A percentile compares a stretch with the other conserved stretches of the same genome.
These are phyloP conservation scores for Larix kaempferi DNA, from an alignment of 75 land plant genomes.

Conservation along the genomic window DNA sequence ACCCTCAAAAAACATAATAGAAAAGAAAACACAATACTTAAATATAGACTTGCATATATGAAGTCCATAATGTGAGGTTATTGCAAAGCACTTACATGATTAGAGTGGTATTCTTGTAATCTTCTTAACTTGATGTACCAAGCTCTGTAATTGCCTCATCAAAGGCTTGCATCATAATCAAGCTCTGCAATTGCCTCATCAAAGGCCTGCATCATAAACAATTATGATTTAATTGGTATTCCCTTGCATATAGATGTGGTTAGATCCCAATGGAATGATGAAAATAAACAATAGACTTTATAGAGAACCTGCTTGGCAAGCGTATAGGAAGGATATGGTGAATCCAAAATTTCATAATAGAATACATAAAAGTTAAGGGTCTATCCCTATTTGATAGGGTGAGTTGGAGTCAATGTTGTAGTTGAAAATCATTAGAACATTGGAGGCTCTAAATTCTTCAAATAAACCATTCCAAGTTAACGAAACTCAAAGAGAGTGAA, in stretches of 20 bases:
- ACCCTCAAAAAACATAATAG: neutral
- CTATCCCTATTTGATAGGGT: too few relatives aligned
- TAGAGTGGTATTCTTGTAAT: constrained; percentile 67
- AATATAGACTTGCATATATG: constrained; percentile 47
- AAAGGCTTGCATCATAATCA: constrained; percentile 38
- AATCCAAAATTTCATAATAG: constrained; percentile 55
- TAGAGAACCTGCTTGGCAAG: constrained; percentile 40
- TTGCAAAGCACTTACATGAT: constrained; percentile 78
- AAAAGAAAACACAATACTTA: neutral
- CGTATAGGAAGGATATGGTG: constrained; percentile 48
- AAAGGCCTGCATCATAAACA: constrained; percentile 39
- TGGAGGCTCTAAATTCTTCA: neutral
- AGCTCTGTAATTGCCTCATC: constrained; percentile 74
- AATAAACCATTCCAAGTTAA: neutral
- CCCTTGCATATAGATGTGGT: too few relatives aligned
- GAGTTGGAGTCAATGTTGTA: too few relatives aligned
- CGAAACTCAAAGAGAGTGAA: neutral
- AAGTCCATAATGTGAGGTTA: constrained; percentile 73
- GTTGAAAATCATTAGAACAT: neutral
- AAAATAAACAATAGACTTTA: neutral
- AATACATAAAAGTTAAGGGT: too few relatives aligned
- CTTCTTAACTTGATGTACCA: constrained; percentile 65
- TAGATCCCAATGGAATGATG: too few relatives aligned
- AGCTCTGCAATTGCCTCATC: constrained; percentile 70
- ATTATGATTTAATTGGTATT: too few relatives aligned